Percentiles rank a stretch among this genome's conserved stretches.
Evolutionary conservation across 2,329 filamentous ascomycete species (phyloP).

Genomic region (Lasiodiplodia gonubiensis): DNA sequence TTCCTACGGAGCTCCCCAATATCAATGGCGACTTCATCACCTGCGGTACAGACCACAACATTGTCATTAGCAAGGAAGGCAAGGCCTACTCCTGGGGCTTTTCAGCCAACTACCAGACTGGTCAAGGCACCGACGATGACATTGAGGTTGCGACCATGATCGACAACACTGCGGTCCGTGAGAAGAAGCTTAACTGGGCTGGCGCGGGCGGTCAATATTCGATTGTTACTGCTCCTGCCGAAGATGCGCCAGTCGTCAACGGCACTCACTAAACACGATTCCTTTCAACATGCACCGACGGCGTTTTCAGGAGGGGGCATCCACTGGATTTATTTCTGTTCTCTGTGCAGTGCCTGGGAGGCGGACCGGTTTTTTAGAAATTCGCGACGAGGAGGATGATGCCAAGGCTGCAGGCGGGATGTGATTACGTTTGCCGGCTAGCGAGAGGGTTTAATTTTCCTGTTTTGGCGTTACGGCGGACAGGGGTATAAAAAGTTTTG

Average conservation of each 20-base stretch:
- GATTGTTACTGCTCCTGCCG: constrained; percentile 57
- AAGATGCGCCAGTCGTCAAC: constrained; percentile 17
- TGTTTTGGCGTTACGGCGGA: constrained; percentile 10
- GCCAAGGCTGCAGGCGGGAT: neutral
- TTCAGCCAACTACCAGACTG: constrained; percentile 79
- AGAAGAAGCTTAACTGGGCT: constrained; percentile 75
- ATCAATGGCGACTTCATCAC: constrained; percentile 60
- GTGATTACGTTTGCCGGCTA: constrained; percentile 19
- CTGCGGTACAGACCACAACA: constrained; percentile 73
- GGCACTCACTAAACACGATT: neutral
- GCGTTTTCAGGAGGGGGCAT: constrained; percentile 1
- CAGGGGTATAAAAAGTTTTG: constrained; percentile 17
- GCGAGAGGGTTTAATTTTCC: constrained; percentile 22
- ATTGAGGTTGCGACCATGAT: constrained; percentile 77
- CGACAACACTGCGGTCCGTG: constrained; percentile 81
- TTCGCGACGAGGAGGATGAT: neutral
- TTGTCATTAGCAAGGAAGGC: constrained; percentile 72
- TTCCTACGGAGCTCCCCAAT: constrained; percentile 67
- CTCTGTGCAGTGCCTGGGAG: neutral
- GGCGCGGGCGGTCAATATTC: constrained; percentile 88
- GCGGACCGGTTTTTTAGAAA: neutral
- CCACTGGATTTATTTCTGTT: neutral
- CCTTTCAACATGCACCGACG: neutral
- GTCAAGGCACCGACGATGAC: constrained; percentile 78
- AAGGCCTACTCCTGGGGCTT: constrained; percentile 82